Base-by-base conservation (phyloP, 805 yeast genomes). In the Lipomyces anomalus region DNA sequence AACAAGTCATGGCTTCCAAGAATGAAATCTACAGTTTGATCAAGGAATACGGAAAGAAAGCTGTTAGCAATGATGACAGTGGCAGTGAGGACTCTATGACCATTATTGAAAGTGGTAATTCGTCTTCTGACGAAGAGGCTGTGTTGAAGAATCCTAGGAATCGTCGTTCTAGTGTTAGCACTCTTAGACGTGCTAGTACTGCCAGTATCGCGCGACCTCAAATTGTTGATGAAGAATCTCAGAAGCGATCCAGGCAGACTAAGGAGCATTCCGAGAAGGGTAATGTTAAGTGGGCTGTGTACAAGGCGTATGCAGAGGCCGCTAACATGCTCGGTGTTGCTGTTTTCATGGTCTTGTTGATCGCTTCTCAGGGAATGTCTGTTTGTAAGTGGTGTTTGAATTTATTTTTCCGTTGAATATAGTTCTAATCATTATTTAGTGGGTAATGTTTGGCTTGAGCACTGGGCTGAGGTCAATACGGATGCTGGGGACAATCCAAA, bases 391-490 rank as follows among this genome's bases (percentile, higher is more conserved):
- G 55, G 82, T n/a, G 38, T 74, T 4, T 73, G 85, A 0, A 82
- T 78, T 74, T 61, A 73, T 7, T 59, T 80, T 40, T 74, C 80
- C 46, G 90, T 86, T 41, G 67, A 16, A 4, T 5, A 16, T 33
- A 13, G 6, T 24, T 29, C 44, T 48, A 35, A 48, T 35, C 6
- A 9, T 6, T 21, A 6, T 48, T n/a, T 42, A 48, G 55, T 54
- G 40, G 80, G 88, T 30, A 88, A 82, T 61, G 76, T 90, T 43
- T 92, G 99, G 99, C 76, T 92, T 59, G 92, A 92, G 64, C 86
- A 86, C 64, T 92, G 98, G 98, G 85, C 97, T 9, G 99, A 92
- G 62, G 77, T 83, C 20, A 92, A 90, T 61, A 74, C 89, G 3
- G 67, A 64, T 36, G 61, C 67, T 32, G 90, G 88, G 22, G 67